Percentiles rank a stretch among this genome's conserved stretches.
These are phyloP conservation scores for Cryptomeria japonica DNA, from an alignment of 75 land plant species.

Conservation along the genomic window DNA sequence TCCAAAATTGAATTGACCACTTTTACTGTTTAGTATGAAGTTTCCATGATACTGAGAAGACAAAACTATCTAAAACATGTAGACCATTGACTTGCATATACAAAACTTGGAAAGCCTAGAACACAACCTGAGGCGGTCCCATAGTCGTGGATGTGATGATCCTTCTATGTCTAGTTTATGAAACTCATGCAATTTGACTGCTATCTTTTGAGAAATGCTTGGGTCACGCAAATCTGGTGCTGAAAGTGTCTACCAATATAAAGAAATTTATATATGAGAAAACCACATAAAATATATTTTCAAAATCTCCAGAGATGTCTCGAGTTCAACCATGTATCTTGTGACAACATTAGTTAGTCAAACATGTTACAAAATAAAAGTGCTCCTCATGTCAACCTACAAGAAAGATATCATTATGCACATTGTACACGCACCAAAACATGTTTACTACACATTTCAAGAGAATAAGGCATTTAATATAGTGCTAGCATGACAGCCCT, in stretches of 20 bases:
- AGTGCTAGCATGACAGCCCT: not conserved
- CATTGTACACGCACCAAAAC: not conserved
- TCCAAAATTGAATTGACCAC: not conserved
- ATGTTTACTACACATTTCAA: not conserved
- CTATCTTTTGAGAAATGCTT: conserved; percentile 31
- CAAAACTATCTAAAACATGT: not conserved
- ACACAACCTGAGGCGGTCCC: conserved; percentile 43
- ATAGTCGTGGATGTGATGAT: conserved; percentile 26
- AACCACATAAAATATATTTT: not conserved
- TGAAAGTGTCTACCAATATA: conserved; percentile 31
- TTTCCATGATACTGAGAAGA: not conserved
- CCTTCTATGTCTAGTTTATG: conserved; percentile 41
- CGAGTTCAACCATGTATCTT: not conserved
- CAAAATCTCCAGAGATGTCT: not conserved
- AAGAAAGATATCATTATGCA: not conserved
- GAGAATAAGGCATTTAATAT: not conserved
- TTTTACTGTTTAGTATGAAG: not conserved
- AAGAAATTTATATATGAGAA: not conserved
- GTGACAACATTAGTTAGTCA: not conserved
- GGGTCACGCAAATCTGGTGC: conserved; percentile 39
- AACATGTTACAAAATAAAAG: not conserved
- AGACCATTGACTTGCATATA: not conserved
- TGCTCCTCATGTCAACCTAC: not conserved
- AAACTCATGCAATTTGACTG: conserved; percentile 39
- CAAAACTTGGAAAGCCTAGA: not conserved